Evolutionary conservation across 2,329 filamentous ascomycete species (phyloP).

Genomic region (Aspergillus ustus): DNA sequence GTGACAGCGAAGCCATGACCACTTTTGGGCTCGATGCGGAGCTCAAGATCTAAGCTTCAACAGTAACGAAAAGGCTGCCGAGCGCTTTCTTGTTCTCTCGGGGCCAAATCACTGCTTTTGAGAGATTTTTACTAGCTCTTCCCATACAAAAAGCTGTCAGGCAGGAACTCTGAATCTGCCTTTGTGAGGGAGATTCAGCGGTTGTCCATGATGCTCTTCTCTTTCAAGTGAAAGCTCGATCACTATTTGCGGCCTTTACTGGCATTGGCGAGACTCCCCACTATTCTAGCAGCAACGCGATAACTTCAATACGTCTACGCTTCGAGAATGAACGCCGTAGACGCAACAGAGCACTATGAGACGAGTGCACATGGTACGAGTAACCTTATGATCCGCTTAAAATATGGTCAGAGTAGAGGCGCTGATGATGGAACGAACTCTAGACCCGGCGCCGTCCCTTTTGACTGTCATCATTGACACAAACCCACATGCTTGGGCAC

Average conservation of each 20-base stretch:
- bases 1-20: neutral
- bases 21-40: neutral
- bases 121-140: neutral
- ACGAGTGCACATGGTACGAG: conserved; percentile 49
- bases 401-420: neutral
- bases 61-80: neutral
- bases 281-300: neutral
- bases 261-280: neutral
- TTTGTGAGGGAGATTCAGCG: conserved; percentile 5
- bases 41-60: neutral
- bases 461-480: conserved; percentile 92
- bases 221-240: conserved; percentile 8
- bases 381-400: conserved; percentile 1
- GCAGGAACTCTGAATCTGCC: conserved; percentile 2
- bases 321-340: conserved; percentile 65
- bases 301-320: neutral
- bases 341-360: conserved; percentile 63
- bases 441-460: conserved; percentile 73
- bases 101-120: neutral
- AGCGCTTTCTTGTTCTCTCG: neutral
- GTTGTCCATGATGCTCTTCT: conserved; percentile 7
- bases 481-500: conserved; percentile 91
- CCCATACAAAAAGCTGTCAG: neutral
- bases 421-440: conserved; percentile 16
- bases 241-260: neutral